Base-by-base conservation (phyloP, 345 rosid species). In the Sisymbrium altissimum region DNA sequence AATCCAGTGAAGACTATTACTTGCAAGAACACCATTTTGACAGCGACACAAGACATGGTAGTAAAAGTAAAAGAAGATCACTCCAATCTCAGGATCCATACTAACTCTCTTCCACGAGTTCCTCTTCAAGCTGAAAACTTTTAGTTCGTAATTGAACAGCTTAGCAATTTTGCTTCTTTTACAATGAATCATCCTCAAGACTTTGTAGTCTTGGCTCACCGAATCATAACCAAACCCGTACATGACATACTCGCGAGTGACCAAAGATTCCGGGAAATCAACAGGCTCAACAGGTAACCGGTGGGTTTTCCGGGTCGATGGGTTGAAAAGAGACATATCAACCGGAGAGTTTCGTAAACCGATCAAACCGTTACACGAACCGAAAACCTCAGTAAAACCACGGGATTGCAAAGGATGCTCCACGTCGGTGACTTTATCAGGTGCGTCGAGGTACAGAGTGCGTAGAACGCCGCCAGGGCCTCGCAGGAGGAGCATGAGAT, bases 1-100 rank as follows among this genome's bases (percentile, higher is more conserved):
- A 0, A 78, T 35, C 91, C 87, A 87, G 66, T 87, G 87, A 6
- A 87, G 78, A 45, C 77, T 72, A 11, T 83, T 86, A 56, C 54
- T 4, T 36, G 73, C 85, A 39, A 35, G 45, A 38, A 82, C 79
- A 39, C 87, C 89, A 61, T 74, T 39, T 0, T 29, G 66, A 15
- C 1, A 1, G 25, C 25, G 25, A 23, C 25, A 23, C 2, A 23
- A 23, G 25, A 23, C 25, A 23, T 1, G 1, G 25, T 23, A 23
- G 3, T 23, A 3, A 23, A 23, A 3, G 25, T 3, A 23, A 23
- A 23, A 23, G 25, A 23, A 23, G 25, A 23, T 23, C 2, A 40
- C 13, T 25, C 10, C 36, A 11, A 60, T 1, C 15, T 35, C 17
- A 27, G 61, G 62, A 18, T 66, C 70, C 58, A 79, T 18, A 15